Conservation (phyloP, 1,284 basidiomycete species). For the Clitocybe nebularis region DNA sequence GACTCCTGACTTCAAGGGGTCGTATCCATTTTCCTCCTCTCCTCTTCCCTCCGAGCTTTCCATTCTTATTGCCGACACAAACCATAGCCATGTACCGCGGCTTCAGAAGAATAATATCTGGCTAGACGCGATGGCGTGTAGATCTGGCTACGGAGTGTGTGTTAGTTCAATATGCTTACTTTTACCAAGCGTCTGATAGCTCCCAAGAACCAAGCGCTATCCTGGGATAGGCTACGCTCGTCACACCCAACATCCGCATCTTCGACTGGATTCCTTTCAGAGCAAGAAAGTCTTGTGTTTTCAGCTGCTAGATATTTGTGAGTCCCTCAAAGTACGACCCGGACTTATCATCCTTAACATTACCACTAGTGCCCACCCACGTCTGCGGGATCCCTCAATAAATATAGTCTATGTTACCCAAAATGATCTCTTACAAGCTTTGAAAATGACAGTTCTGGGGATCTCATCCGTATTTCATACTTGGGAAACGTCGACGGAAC, state of each 20-base stretch:
- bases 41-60: constrained; percentile 24
- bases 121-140: constrained; percentile 23
- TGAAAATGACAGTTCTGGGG: constrained; percentile 56
- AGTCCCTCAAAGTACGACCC: constrained; percentile 22
- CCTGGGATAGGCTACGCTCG: constrained; percentile 56
- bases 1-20: constrained; percentile 5
- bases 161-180: not conserved
- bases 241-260: constrained; percentile 26
- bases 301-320: constrained; percentile 55
- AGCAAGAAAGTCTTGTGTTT: constrained; percentile 49
- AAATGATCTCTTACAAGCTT: constrained; percentile 43
- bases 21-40: not conserved
- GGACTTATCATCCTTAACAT: not conserved
- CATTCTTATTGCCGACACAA: constrained; percentile 11
- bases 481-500: constrained; percentile 53
- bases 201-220: constrained; percentile 41
- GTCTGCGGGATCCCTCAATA: constrained; percentile 31
- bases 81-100: not conserved
- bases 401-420: constrained; percentile 41
- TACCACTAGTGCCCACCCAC: constrained; percentile 37
- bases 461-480: constrained; percentile 58
- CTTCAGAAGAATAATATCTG: constrained; percentile 20
- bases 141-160: constrained; percentile 21
- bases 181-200: constrained; percentile 5
- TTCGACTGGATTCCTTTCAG: constrained; percentile 57